Base-by-base conservation (phyloP, 1,139 yeast species). In the Dujonia santamariae region DNA sequence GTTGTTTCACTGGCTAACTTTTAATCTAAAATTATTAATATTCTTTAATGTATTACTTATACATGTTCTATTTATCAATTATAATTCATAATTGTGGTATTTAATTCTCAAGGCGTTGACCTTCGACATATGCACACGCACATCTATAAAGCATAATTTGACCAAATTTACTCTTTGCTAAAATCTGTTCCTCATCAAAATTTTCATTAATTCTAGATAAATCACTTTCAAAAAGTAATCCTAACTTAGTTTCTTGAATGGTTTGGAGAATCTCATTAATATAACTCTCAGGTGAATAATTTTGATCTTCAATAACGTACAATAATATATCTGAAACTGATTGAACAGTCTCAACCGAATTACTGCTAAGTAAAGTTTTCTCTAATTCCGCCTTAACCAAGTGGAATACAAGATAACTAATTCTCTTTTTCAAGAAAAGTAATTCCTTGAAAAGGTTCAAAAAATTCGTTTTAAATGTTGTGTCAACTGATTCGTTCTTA, bases 401-500 rank as follows among this genome's bases (percentile, higher is more conserved):
- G 38, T 67, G 70, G 43, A 67, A 77, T n/a, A 75, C 59, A 38
- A 59, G 58, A 42, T 70, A 58, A n/a, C 74, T 69, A 23, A 63
- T 42, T 8, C 53, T 53, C 14, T 65, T 67, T 32, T 59, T 54
- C 31, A 47, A 42, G 22, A 54, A 53, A 32, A 74, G 64, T 36
- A 78, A 49, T 41, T 68, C 58, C 38, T 63, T 59, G 49, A 75
- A 60, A 13, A 84, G 52, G 11, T 67, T 59, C 35, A 85, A 57
- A 44, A 78, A 82, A 35, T 80, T 71, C 9, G 68, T 47, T 36
- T 72, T 78, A 38, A 76, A 65, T 4, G 65, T 60, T 19, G 51
- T 50, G 38, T 68, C 74, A 20, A 60, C 71, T 1, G 71, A 58
- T 4, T 72, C 72, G 2, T 70, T 57, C 22, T 63, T 64, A 54